These are phyloP conservation scores for Cajanus cajan DNA, from an alignment of 306 rosid genomes.

Conservation along the genomic window DNA sequence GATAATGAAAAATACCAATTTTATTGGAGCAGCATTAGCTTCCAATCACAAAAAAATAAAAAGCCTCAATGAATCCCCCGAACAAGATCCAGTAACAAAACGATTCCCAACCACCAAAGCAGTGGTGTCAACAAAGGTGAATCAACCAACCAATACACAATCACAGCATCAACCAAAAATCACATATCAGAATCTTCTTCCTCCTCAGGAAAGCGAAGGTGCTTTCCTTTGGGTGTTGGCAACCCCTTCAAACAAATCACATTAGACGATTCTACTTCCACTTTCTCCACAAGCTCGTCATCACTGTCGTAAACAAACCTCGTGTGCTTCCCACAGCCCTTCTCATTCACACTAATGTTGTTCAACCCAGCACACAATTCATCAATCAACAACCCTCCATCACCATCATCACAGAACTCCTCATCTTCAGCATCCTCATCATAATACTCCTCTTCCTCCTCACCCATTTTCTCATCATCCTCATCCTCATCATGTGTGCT, in stretches of 20 bases:
- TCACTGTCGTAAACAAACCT: slow-evolving; percentile 80
- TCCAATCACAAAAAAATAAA: neutral
- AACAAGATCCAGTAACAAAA: neutral
- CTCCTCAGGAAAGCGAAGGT: slow-evolving; percentile 64
- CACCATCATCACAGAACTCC: neutral
- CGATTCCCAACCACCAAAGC: neutral
- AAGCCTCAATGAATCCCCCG: neutral
- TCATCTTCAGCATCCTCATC: slow-evolving; percentile 34
- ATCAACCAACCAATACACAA: neutral
- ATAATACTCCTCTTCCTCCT: slow-evolving; percentile 18
- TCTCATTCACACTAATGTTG: slow-evolving; percentile 60
- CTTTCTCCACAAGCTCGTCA: slow-evolving; percentile 68
- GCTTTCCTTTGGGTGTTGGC: slow-evolving; percentile 92
- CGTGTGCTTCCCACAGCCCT: slow-evolving; percentile 65
- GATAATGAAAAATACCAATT: neutral
- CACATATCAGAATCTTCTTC: slow-evolving; percentile 31
- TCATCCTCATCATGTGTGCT: slow-evolving; percentile 50
- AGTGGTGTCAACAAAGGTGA: slow-evolving; percentile 45
- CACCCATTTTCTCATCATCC: slow-evolving; percentile 27
- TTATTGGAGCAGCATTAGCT: neutral
- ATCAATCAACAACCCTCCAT: slow-evolving; percentile 40
- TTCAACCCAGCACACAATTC: slow-evolving; percentile 70
- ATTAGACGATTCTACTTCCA: slow-evolving; percentile 39
- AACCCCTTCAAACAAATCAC: slow-evolving; percentile 62
- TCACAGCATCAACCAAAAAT: neutral